Evolutionary conservation across 2,329 filamentous ascomycete genomes (phyloP).

Genomic region (Chaetomiaceae sp.): DNA sequence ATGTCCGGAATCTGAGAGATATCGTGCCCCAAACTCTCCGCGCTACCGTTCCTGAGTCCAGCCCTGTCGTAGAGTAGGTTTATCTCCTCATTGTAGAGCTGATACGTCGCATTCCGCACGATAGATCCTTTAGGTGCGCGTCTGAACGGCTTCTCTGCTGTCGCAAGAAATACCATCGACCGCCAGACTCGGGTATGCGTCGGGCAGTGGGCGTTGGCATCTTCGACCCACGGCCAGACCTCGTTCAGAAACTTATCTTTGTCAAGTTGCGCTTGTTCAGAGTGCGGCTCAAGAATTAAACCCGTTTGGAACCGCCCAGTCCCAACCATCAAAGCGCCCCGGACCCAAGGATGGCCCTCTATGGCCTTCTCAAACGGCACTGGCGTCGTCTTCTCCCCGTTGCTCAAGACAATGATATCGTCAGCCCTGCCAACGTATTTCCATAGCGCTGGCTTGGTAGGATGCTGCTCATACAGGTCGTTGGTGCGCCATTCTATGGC

Average conservation of each 20-base stretch:
- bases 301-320: conserved; percentile 8
- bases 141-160: conserved; percentile 12
- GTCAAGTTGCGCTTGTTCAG: neutral
- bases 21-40: too few species aligned
- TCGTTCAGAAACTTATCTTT: conserved; percentile 1
- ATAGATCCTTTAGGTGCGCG: conserved; percentile 12
- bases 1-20: too few species aligned
- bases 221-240: conserved; percentile 17
- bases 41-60: too few species aligned
- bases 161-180: conserved; percentile 5
- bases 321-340: conserved; percentile 13
- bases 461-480: conserved; percentile 14
- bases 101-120: conserved; percentile 5
- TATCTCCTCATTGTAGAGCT: conserved; percentile 13
- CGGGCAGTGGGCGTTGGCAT: conserved; percentile 11
- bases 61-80: conserved; percentile 1
- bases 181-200: conserved; percentile 10
- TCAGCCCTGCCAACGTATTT: conserved; percentile 10
- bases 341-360: conserved; percentile 2
- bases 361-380: conserved; percentile 10
- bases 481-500: conserved; percentile 9
- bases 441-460: conserved; percentile 10
- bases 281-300: conserved; percentile 14
- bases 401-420: conserved; percentile 16
- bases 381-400: conserved; percentile 16